Base-by-base conservation (phyloP, 2,329 filamentous ascomycete genomes). In the Thielaviopsis punctulata region DNA sequence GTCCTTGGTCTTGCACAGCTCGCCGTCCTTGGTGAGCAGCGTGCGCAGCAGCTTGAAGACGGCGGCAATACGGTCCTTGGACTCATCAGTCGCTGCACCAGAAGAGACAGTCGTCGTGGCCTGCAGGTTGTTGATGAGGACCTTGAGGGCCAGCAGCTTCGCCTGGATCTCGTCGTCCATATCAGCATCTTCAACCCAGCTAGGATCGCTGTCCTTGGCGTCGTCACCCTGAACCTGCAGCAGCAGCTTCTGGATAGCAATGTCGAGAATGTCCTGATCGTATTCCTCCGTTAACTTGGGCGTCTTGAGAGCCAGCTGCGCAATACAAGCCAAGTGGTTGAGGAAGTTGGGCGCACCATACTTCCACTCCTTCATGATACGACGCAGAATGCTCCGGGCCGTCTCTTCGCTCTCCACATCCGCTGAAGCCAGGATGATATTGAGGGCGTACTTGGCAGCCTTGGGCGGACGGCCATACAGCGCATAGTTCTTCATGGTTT, bases 401-500 rank as follows among this genome's bases (percentile, higher is more conserved):
- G 87, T 85, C 69, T 93, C 83, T 61, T 89, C 67, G 58, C 73
- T 84, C 64, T 86, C 92, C 49, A 89, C 80, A 21, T 79, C 73
- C 45, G 72, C 71, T 59, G 81, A 82, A 33, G 85, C 81, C 66
- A 95, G 79, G 51, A 98, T 73, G 57, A 98, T 88, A 24, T 86
- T 89, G 48, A 96, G 80, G 0, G 92, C 92, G 67, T 96, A 88
- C 66, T 98, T 98, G 21, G 90, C 86, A 8, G 86, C 85, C 62
- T 82, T 82, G 10, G 86, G 77, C 2, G 89, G 90, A 22, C 76
- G 76, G 21, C 90, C 90, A 61, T 86, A 84, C 19, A 90, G 73
- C 1, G 89, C 86, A 64, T 92, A 96, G 59, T 78, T 82, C 56
- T 83, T 79, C 63, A 98, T 75, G 1, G 87, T 82, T 60, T 92